Conservation (phyloP, 2,329 filamentous ascomycete genomes). For the Clarireedia sp. region DNA sequence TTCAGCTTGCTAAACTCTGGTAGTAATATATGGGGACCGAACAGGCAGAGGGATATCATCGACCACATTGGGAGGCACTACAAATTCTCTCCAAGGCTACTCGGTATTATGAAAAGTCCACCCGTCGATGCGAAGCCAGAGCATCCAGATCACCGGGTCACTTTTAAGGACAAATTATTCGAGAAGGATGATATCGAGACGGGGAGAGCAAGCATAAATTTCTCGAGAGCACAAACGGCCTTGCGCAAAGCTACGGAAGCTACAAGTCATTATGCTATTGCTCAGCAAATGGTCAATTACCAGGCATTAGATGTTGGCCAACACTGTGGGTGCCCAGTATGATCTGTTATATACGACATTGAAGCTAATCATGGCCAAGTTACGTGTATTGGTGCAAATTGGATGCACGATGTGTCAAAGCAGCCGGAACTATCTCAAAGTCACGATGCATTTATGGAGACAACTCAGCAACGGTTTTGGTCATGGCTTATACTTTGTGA, state of each 20-base stretch:
- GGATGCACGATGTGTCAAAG: conserved; percentile 37
- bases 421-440: conserved; percentile 1
- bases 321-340: conserved; percentile 41
- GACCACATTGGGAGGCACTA: conserved; percentile 51
- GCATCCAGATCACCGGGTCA: conserved; percentile 10
- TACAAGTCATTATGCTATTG: conserved; percentile 40
- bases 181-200: conserved; percentile 22
- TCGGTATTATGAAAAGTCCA: conserved; percentile 53
- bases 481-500: conserved; percentile 64
- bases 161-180: conserved; percentile 10
- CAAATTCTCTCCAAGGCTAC: conserved; percentile 59
- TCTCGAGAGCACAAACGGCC: neutral
- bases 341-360: neutral
- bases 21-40: conserved; percentile 64
- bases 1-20: conserved; percentile 8
- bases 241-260: neutral
- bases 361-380: conserved; percentile 35
- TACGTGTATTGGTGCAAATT: conserved; percentile 66
- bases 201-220: conserved; percentile 13
- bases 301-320: conserved; percentile 63
- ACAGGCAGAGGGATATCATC: conserved; percentile 48
- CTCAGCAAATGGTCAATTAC: conserved; percentile 68
- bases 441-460: conserved; percentile 31
- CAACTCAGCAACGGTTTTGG: conserved; percentile 47
- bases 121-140: conserved; percentile 31